Conservation (phyloP, 306 rosid genomes). For the Vigna hirtella region DNA sequence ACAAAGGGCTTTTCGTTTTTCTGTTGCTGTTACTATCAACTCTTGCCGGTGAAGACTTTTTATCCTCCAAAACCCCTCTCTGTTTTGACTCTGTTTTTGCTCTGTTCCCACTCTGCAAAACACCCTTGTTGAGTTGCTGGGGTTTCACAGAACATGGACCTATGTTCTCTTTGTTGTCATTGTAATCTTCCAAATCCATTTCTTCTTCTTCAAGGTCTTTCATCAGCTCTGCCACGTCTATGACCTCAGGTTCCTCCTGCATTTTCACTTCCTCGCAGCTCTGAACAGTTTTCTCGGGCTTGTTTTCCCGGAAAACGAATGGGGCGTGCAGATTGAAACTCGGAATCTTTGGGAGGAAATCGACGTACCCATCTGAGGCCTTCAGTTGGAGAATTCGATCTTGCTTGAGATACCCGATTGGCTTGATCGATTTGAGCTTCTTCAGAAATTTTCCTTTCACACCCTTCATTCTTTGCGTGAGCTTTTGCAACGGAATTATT, state of each 20-base stretch:
- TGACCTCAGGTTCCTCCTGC: conserved; percentile 51
- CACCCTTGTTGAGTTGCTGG: conserved; percentile 3
- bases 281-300: conserved; percentile 43
- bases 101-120: conserved; percentile 24
- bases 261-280: conserved; percentile 23
- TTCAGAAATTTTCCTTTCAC: conserved; percentile 75
- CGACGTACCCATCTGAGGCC: conserved; percentile 62
- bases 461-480: conserved; percentile 56
- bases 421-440: conserved; percentile 84
- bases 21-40: not conserved
- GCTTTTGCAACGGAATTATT: conserved; percentile 10
- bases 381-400: conserved; percentile 76
- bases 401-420: conserved; percentile 59
- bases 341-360: conserved; percentile 50
- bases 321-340: conserved; percentile 35
- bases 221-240: conserved; percentile 62
- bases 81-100: conserved; percentile 40
- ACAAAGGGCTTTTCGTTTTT: conserved; percentile 40
- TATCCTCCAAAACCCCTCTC: conserved; percentile 42
- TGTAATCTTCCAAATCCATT: conserved; percentile 43
- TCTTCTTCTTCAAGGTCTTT: conserved; percentile 56
- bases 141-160: conserved; percentile 43
- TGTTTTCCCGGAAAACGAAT: conserved; percentile 47
- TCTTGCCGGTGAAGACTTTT: conserved; percentile 24
- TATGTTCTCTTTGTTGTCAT: conserved; percentile 72